Percentiles rank a stretch among this genome's conserved stretches.
phyloP scores from a whole-genome alignment of 2,329 filamentous ascomycete species.

The Arachnomyces sp. region DNA sequence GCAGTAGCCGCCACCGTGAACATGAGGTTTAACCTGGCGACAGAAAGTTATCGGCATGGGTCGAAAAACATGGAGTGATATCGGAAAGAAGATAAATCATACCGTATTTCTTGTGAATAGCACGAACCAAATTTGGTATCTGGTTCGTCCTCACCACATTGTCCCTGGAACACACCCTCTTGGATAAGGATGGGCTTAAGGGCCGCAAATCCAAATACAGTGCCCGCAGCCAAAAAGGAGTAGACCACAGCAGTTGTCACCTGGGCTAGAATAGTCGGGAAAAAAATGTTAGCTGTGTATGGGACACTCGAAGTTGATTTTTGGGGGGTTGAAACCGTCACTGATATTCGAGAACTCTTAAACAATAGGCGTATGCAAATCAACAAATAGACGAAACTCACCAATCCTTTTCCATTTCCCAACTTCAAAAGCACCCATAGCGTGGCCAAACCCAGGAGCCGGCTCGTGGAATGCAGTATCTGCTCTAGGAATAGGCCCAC shows the following conservation, averaged over 20 bases:
- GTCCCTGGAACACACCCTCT: slow-evolving; percentile 62
- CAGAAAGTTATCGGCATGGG: slow-evolving; percentile 6
- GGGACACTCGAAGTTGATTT: background rate
- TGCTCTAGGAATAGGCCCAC: slow-evolving; percentile 4
- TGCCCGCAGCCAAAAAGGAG: slow-evolving; percentile 69
- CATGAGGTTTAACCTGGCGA: slow-evolving; percentile 72
- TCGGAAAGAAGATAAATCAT: slow-evolving; percentile 8
- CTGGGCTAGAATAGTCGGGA: slow-evolving; percentile 48
- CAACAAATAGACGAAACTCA: slow-evolving; percentile 25
- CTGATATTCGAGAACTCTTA: background rate
- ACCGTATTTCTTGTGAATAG: slow-evolving; percentile 51
- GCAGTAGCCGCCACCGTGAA: slow-evolving; percentile 83
- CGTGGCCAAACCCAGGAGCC: slow-evolving; percentile 15
- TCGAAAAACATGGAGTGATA: slow-evolving; percentile 1
- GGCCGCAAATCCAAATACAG: slow-evolving; percentile 79
- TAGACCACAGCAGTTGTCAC: slow-evolving; percentile 62
- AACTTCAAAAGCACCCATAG: slow-evolving; percentile 46
- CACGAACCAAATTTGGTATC: slow-evolving; percentile 46
- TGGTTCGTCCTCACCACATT: slow-evolving; percentile 51
- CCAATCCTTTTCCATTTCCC: slow-evolving; percentile 45
- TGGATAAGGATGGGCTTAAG: slow-evolving; percentile 71
- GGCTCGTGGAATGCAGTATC: slow-evolving; percentile 12
- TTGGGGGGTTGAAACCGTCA: slow-evolving; percentile 1
- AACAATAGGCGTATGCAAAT: background rate
- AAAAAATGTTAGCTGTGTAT: slow-evolving; percentile 7